Percentiles rank a stretch among this genome's conserved stretches.
Conservation (phyloP, 192 early-diverging fungal genomes). For the Fimicolochytrium jonesii region DNA sequence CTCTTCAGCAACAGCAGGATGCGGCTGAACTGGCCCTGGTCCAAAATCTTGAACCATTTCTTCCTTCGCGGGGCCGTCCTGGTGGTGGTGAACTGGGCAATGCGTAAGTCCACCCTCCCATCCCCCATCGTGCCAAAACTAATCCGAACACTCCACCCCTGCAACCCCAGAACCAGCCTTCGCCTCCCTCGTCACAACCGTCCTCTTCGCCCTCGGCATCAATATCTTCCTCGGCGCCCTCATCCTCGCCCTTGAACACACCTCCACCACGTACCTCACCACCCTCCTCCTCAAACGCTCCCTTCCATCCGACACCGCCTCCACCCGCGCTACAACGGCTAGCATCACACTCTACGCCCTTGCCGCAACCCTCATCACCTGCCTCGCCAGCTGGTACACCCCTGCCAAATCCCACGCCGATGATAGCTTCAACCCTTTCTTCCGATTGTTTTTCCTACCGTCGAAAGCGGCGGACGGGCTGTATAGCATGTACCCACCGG, state of each 20-base stretch:
- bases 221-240: conserved; percentile 36
- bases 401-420: conserved; percentile 8
- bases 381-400: conserved; percentile 18
- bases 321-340: not conserved
- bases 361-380: conserved; percentile 6
- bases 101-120: conserved; percentile 14
- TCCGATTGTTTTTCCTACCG: conserved; percentile 27
- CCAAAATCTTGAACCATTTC: conserved; percentile 33
- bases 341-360: conserved; percentile 14
- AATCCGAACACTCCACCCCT: not conserved
- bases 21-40: conserved; percentile 27
- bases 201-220: conserved; percentile 36
- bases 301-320: too few species aligned
- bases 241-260: conserved; percentile 18
- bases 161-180: too few species aligned
- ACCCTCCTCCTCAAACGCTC: too few species aligned
- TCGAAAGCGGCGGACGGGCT: not conserved
- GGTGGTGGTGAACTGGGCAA: conserved; percentile 22
- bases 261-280: not conserved
- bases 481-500: conserved; percentile 28
- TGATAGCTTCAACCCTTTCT: conserved; percentile 19
- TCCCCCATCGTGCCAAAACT: too few species aligned
- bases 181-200: conserved; percentile 30
- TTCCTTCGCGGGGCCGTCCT: conserved; percentile 31
- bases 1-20: conserved; percentile 28